These are phyloP conservation scores for Fusarium illudens DNA, from an alignment of 2,329 filamentous ascomycete genomes.

Conservation along the genomic window DNA sequence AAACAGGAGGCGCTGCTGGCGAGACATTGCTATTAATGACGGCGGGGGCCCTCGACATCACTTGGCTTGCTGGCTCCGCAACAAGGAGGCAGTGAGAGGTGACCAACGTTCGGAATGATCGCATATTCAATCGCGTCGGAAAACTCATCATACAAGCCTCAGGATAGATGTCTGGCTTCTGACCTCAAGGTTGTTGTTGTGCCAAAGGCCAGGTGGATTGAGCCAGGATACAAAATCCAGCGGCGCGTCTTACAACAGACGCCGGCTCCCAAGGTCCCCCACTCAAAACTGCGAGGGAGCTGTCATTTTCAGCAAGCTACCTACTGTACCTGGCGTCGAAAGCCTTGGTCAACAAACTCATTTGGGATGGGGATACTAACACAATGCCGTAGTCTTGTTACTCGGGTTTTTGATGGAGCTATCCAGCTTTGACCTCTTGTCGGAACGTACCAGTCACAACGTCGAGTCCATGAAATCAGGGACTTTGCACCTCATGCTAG, in stretches of 20 bases:
- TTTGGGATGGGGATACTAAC: background rate
- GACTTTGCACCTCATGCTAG: background rate
- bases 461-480: background rate
- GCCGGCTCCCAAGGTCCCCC: background rate
- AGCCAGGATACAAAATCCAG: background rate
- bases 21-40: slow-evolving; percentile 9
- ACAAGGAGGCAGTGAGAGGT: background rate
- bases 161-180: background rate
- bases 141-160: background rate
- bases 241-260: background rate
- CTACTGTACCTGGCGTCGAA: background rate
- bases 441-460: background rate
- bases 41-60: background rate
- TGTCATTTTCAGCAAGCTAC: background rate
- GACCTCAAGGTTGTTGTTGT: background rate
- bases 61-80: slow-evolving; percentile 1
- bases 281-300: background rate
- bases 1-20: background rate
- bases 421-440: background rate
- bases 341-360: background rate
- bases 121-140: background rate
- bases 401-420: background rate
- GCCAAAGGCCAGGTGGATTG: background rate
- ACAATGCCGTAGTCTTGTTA: background rate
- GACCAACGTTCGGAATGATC: background rate